Conservation (phyloP, 2,329 filamentous ascomycete genomes). For the Diaporthe nobilis region DNA sequence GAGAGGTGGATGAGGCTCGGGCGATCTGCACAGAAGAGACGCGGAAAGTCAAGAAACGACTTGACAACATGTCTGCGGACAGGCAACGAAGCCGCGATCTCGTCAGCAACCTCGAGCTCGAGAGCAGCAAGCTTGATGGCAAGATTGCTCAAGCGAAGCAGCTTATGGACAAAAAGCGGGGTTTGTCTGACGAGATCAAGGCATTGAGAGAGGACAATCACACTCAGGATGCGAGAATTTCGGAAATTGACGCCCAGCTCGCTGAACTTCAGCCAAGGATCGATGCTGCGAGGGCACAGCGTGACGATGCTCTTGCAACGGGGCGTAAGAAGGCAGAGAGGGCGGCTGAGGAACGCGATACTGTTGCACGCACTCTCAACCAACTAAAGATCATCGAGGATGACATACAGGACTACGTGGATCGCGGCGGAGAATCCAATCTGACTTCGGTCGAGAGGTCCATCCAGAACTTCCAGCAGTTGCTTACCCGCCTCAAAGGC, state of each 20-base stretch:
- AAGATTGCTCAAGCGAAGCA: constrained; percentile 79
- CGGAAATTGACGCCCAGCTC: constrained; percentile 79
- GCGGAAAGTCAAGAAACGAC: constrained; percentile 72
- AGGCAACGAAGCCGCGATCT: constrained; percentile 79
- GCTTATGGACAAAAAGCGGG: constrained; percentile 85
- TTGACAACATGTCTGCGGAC: constrained; percentile 77
- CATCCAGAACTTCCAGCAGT: constrained; percentile 76
- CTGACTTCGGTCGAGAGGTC: constrained; percentile 79
- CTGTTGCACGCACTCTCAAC: constrained; percentile 80
- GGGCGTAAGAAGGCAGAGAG: constrained; percentile 81
- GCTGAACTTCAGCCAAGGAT: constrained; percentile 82
- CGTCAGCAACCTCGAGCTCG: constrained; percentile 80
- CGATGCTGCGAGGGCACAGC: constrained; percentile 79
- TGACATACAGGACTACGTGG: constrained; percentile 85
- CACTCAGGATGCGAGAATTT: constrained; percentile 79
- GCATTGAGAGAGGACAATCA: constrained; percentile 77
- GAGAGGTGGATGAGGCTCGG: constrained; percentile 87
- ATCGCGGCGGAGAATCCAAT: constrained; percentile 80
- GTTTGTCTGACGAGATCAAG: constrained; percentile 79
- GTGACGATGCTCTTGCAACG: constrained; percentile 81
- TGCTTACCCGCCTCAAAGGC: constrained; percentile 75
- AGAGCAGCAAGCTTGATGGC: constrained; percentile 81
- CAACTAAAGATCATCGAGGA: constrained; percentile 82
- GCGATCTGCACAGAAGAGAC: constrained; percentile 77
- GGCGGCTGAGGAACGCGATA: constrained; percentile 78